These are phyloP conservation scores for Penicillium macrosclerotiorum DNA, from an alignment of 495 filamentous ascomycete genomes.

Conservation along the genomic window DNA sequence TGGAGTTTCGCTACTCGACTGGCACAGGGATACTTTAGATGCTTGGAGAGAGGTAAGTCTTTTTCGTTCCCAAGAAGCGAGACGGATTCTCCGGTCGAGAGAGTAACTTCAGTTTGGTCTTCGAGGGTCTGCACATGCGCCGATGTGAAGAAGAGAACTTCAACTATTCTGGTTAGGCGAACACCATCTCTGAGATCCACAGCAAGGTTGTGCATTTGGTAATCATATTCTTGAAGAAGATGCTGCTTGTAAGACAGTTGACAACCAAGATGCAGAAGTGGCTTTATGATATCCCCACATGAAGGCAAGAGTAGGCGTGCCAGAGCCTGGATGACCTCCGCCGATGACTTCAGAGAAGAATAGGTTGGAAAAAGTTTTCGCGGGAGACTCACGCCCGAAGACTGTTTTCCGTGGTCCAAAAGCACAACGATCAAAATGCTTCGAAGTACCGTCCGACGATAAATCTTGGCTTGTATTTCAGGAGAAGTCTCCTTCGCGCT, in stretches of 20 bases:
- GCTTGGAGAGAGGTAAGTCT: conserved; percentile 50
- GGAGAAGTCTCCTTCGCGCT: conserved; percentile 27
- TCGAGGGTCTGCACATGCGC: conserved; percentile 6
- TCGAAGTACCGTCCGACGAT: conserved; percentile 56
- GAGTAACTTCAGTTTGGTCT: conserved; percentile 9
- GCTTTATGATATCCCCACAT: conserved; percentile 54
- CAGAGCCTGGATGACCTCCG: conserved; percentile 51
- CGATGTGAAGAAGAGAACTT: conserved; percentile 53
- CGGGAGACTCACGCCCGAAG: conserved; percentile 26
- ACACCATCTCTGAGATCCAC: conserved; percentile 65
- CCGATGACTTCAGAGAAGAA: conserved; percentile 57
- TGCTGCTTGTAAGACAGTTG: conserved; percentile 52
- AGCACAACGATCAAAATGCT: conserved; percentile 62
- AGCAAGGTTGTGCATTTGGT: conserved; percentile 58
- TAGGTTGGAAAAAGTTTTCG: conserved; percentile 43
- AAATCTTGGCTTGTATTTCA: conserved; percentile 42
- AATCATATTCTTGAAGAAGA: conserved; percentile 58
- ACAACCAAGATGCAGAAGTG: conserved; percentile 57
- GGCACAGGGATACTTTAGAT: conserved; percentile 59
- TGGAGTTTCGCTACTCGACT: conserved; percentile 57
- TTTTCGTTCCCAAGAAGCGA: conserved; percentile 13
- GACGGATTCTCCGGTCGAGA: conserved; percentile 13
- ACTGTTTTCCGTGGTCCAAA: conserved; percentile 49
- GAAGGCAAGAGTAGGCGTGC: conserved; percentile 56
- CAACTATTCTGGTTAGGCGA: conserved; percentile 57